Evolutionary conservation across 2,329 filamentous ascomycete genomes (phyloP), one percentile per base, ranked within the genome.

Genomic region (Verruconis gallopava): DNA sequence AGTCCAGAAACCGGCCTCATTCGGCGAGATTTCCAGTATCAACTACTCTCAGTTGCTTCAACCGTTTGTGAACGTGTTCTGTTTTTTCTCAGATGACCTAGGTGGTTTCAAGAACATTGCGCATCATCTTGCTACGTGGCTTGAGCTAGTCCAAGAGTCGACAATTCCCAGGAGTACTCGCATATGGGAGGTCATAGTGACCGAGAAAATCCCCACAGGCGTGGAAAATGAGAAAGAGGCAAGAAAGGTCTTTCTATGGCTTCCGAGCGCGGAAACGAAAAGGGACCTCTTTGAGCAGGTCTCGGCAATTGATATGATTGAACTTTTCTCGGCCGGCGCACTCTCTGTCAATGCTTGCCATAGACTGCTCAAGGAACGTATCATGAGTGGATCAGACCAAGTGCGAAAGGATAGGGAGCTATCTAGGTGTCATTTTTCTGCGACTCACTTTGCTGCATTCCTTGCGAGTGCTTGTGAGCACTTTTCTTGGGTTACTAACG

Each of bases 11-110:
- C 20, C 41, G 21, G 30, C 17, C 18, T 17, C 17, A 36, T 14
- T 48, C n/a, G 21, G 34, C 34, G 37, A 42, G 22, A 35, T 43
- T 14, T 30, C 46, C 14, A 37, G 49, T 44, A 42, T 35, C 32
- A 46, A 53, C 36, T 53, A 52, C 44, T 39, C 43, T 42, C 42
- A 49, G 21, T 37, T 53, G 28, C 43, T 56, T 19, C 45, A 33
- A 21, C 47, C 49, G 34, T 55, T 55, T 45, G 40, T 45, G 37
- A 45, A 55, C 42, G 44, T 55, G 21, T 51, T 55, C 40, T 57
- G 46, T 44, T 53, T 55, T 47, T 57, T 56, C 47, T 43, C 47
- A 35, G 40, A 42, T 40, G 45, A 56, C 44, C 18, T 56, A 28
- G 48, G 51, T 40, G 48, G 48, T 21, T 49, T 55, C 35, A 44